Evolutionary conservation across 108 stramenopile genomes (phyloP).

Genomic region (Skeletonema costatum): DNA sequence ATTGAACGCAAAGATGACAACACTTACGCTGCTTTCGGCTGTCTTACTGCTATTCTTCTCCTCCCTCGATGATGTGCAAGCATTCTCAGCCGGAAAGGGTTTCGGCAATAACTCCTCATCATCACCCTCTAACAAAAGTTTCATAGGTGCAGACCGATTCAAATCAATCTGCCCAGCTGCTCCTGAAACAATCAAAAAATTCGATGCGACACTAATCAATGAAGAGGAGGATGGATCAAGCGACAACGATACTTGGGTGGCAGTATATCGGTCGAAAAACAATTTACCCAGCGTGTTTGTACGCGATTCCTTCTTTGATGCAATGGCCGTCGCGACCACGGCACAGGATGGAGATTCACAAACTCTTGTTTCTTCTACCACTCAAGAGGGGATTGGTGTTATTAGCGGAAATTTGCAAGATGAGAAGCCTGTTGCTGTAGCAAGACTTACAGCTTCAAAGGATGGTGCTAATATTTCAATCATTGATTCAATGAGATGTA

Average conservation of each 20-base stretch:
- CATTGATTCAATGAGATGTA: conserved; percentile 76
- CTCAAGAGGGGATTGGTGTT: neutral
- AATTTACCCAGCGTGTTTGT: conserved; percentile 81
- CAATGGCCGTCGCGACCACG: conserved; percentile 70
- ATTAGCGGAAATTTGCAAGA: conserved; percentile 6
- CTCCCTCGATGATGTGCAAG: neutral
- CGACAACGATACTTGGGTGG: conserved; percentile 58
- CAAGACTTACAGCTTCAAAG: conserved; percentile 53
- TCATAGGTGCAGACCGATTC: conserved; percentile 60
- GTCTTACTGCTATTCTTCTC: neutral
- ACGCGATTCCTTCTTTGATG: conserved; percentile 77
- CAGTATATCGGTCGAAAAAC: conserved; percentile 78
- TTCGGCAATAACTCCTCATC: conserved; percentile 12
- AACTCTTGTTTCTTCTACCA: conserved; percentile 19
- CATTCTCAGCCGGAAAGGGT: conserved; percentile 27
- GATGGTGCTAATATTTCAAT: conserved; percentile 43
- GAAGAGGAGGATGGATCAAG: conserved; percentile 22
- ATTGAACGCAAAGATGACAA: neutral
- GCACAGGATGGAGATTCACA: conserved; percentile 33
- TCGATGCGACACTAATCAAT: conserved; percentile 49
- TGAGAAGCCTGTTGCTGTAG: conserved; percentile 74
- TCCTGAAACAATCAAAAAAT: conserved; percentile 44
- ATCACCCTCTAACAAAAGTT: conserved; percentile 1
- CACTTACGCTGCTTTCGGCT: neutral
- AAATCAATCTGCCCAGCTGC: conserved; percentile 62